Evolutionary conservation across 2,329 filamentous ascomycete genomes (phyloP), one percentile per base, ranked within the genome.

Genomic region (Hypomyces rosellus): DNA sequence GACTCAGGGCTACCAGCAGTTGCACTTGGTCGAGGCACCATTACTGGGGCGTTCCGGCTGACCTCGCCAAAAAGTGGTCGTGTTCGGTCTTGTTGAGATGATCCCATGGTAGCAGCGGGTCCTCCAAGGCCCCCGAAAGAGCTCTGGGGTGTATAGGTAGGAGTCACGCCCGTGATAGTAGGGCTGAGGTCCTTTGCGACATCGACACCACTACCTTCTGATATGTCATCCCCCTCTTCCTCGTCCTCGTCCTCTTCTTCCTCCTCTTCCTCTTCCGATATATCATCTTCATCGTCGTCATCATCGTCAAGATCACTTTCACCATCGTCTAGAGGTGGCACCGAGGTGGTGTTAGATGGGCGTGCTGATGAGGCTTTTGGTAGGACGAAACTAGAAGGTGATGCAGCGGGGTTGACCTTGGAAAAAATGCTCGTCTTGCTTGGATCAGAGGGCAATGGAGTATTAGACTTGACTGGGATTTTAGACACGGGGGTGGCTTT

Each of bases 151-250:
- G 78, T 81, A 51, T 76, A 71, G 25, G 76, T 72, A 51, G 77
- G 72, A 13, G 76, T 76, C 14, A 69, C 58, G 36, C 68, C 69
- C 47, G 68, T 69, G 13, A 73, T 72, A 6, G 67, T 72, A 16
- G 78, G 79, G 57, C 78, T 84, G 12, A 84, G 65, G 45, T 85
- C 81, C 59, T 84, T 80, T n/a, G 75, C 75, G 42, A 85, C 76
- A 62, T 85, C 82, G 45, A 85, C 73, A 20, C 81, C 82, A 54
- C 82, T 85, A 13, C 81, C 82, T 59, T 80, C 78, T 0, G 71
- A 75, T 6, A 61, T 74, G 36, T 71, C 70, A 30, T 77, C 75
- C 3, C 74, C 74, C 12, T 75, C 25, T 30, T 30, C 25, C 25
- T 30, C 25, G 4, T 30, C 25, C 9, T 30, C 25, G 2, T 30